phyloP scores from a whole-genome alignment of 2,329 filamentous ascomycete genomes.

The Fusarium dlaminii region DNA sequence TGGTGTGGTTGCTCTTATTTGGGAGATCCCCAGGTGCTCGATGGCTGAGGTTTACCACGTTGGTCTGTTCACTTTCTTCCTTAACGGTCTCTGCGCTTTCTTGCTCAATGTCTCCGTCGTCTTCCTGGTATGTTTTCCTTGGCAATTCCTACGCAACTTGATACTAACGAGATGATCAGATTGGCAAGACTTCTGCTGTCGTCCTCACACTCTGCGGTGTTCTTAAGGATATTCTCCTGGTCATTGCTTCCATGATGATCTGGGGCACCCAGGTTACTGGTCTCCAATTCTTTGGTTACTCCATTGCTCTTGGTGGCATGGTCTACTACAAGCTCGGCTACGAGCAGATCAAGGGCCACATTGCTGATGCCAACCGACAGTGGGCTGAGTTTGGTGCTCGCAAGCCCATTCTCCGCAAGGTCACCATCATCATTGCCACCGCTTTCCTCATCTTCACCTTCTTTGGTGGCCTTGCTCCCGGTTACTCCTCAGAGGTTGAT shows the following conservation, averaged over 20 bases:
- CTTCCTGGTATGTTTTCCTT: slow-evolving; percentile 72
- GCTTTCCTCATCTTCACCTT: slow-evolving; percentile 75
- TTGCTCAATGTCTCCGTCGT: slow-evolving; percentile 86
- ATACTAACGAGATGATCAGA: slow-evolving; percentile 61
- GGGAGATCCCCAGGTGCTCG: slow-evolving; percentile 76
- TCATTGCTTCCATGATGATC: slow-evolving; percentile 81
- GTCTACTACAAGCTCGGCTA: slow-evolving; percentile 85
- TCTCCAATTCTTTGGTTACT: slow-evolving; percentile 86
- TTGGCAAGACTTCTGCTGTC: slow-evolving; percentile 87
- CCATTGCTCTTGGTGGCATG: slow-evolving; percentile 80
- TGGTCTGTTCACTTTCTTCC: slow-evolving; percentile 75
- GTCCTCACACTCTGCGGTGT: slow-evolving; percentile 89
- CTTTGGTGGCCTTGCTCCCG: slow-evolving; percentile 72
- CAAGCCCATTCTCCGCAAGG: slow-evolving; percentile 80
- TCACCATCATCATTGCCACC: slow-evolving; percentile 73
- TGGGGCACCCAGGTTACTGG: slow-evolving; percentile 79
- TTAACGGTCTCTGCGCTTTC: slow-evolving; percentile 83
- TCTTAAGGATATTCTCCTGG: slow-evolving; percentile 87
- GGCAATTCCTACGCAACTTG: too few species aligned
- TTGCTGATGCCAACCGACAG: slow-evolving; percentile 74
- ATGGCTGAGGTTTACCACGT: slow-evolving; percentile 78
- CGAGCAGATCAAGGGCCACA: slow-evolving; percentile 84
- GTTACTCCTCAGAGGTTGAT: slow-evolving; percentile 65
- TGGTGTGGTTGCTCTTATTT: slow-evolving; percentile 74
- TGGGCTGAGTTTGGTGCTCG: slow-evolving; percentile 88